Percentiles rank a stretch among this genome's conserved stretches.
phyloP scores from a whole-genome alignment of 441 rosid genomes.

The Lepidium campestre region DNA sequence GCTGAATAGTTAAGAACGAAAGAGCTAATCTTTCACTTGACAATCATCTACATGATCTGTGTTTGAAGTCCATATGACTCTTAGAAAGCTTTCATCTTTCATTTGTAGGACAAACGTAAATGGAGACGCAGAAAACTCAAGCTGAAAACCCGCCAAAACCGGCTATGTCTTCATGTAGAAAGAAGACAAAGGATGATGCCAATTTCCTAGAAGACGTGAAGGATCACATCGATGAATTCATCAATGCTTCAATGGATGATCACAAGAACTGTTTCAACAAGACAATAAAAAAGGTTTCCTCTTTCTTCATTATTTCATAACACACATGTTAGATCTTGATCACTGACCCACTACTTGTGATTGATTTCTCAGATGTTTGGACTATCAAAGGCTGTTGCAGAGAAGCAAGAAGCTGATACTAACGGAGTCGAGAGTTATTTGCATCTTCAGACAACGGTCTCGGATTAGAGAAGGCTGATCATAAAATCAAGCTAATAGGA shows the following conservation, averaged over 20 bases:
- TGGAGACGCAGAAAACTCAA: slow-evolving; percentile 37
- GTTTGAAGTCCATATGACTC: no score
- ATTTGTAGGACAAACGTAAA: neutral
- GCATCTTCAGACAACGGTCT: slow-evolving; percentile 50
- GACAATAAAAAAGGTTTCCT: slow-evolving; percentile 62
- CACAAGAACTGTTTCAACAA: slow-evolving; percentile 85
- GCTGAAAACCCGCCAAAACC: slow-evolving; percentile 28
- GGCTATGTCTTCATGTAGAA: slow-evolving; percentile 52
- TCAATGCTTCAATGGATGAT: slow-evolving; percentile 81
- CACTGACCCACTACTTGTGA: neutral
- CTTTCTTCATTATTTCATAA: neutral
- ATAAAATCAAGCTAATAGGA: neutral
- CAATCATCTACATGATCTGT: neutral
- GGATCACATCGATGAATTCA: slow-evolving; percentile 84
- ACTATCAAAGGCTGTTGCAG: slow-evolving; percentile 53
- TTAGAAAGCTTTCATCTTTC: neutral
- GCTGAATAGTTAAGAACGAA: neutral
- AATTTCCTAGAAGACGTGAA: slow-evolving; percentile 70
- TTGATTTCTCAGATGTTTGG: slow-evolving; percentile 54
- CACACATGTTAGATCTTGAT: neutral
- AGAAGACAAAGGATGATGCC: slow-evolving; percentile 62
- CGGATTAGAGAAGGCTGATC: slow-evolving; percentile 33
- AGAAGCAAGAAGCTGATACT: slow-evolving; percentile 38
- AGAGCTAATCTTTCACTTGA: neutral
- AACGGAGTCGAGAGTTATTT: slow-evolving; percentile 62